Evolutionary conservation across 805 yeast species (phyloP).

Genomic region (Myxozyma melibiosi): DNA sequence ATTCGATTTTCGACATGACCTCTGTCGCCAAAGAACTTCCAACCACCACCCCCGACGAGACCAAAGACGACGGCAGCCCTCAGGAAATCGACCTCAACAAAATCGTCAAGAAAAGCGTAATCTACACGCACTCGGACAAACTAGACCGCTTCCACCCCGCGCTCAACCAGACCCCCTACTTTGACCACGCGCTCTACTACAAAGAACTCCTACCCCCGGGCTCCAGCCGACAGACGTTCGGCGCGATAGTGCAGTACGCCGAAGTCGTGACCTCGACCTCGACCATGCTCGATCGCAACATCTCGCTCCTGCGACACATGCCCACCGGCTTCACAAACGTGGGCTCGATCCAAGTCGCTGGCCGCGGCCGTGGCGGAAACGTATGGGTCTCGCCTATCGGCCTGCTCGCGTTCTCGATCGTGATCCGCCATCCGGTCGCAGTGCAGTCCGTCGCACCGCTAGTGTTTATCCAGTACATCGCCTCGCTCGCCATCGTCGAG

Average conservation of each 20-base stretch:
- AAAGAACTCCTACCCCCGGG: slow-evolving; percentile 29
- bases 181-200: slow-evolving; percentile 64
- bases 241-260: slow-evolving; percentile 69
- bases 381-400: slow-evolving; percentile 96
- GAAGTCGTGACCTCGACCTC: slow-evolving; percentile 91
- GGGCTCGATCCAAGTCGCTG: slow-evolving; percentile 85
- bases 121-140: slow-evolving; percentile 40
- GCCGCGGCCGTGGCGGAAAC: slow-evolving; percentile 93
- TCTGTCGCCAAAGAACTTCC: slow-evolving; percentile 13
- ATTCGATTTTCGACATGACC: slow-evolving; percentile 19
- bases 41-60: slow-evolving; percentile 15
- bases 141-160: slow-evolving; percentile 49
- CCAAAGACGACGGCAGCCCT: slow-evolving; percentile 35
- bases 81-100: slow-evolving; percentile 55
- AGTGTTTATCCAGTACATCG: slow-evolving; percentile 83
- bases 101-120: slow-evolving; percentile 58
- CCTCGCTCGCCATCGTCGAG: slow-evolving; percentile 79
- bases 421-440: slow-evolving; percentile 57
- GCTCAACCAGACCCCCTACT: slow-evolving; percentile 61
- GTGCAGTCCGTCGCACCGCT: slow-evolving; percentile 52
- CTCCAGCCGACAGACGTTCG: slow-evolving; percentile 41
- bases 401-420: slow-evolving; percentile 77
- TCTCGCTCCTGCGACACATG: slow-evolving; percentile 54
- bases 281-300: slow-evolving; percentile 73
- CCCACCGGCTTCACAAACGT: slow-evolving; percentile 71